These are phyloP conservation scores for Lolium multiflorum DNA, from an alignment of 176 grass and related monocot species.

Conservation along the genomic window DNA sequence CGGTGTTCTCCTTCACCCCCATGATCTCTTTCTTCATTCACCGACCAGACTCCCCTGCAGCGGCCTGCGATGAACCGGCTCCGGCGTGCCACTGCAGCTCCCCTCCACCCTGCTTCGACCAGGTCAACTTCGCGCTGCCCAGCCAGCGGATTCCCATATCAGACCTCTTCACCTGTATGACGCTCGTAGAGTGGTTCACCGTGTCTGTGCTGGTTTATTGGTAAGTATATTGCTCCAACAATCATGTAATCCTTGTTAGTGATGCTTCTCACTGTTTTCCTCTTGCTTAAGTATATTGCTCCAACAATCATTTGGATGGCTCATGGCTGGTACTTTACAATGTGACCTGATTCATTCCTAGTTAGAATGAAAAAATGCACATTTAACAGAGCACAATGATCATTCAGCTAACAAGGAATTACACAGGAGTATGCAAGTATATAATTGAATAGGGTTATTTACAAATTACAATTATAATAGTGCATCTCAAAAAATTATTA, in stretches of 20 bases:
- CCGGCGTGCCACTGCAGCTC: not conserved
- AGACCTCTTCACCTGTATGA: not conserved
- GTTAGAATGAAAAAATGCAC: conserved; percentile 12
- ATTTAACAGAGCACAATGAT: conserved; percentile 18
- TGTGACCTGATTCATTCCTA: not conserved
- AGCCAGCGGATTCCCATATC: not conserved
- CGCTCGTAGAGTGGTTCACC: not conserved
- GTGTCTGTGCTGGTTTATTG: not conserved
- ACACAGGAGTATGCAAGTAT: conserved; percentile 17
- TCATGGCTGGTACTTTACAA: conserved; percentile 56
- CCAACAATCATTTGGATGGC: conserved; percentile 17
- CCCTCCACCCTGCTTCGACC: not conserved
- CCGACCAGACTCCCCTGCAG: not conserved
- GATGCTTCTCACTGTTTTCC: conserved; percentile 9
- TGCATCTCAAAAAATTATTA: not conserved
- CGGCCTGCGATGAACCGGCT: not conserved
- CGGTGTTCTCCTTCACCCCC: not conserved
- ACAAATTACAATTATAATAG: not conserved
- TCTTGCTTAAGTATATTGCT: not conserved
- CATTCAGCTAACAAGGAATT: conserved; percentile 1
- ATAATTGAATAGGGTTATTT: not conserved
- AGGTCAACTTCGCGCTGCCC: not conserved
- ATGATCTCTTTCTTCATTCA: not conserved
- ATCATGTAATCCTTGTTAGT: not conserved
- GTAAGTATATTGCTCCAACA: conserved; percentile 1